phyloP scores from a whole-genome alignment of 2,329 filamentous ascomycete genomes.

The Chaetomium strumarium region DNA sequence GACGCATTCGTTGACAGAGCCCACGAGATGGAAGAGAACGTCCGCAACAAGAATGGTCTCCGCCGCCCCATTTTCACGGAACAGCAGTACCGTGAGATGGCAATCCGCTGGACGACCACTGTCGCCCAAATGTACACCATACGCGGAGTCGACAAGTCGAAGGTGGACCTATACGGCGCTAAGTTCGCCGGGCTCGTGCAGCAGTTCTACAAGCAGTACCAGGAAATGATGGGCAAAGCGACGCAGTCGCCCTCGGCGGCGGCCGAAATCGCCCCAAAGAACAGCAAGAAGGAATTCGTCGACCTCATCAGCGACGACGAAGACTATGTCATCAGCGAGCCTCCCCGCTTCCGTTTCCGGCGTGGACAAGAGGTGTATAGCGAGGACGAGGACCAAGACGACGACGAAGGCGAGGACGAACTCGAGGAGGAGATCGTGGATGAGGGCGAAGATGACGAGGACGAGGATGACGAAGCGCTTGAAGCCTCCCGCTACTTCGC shows the following conservation, averaged over 20 bases:
- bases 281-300: constrained; percentile 39
- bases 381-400: constrained; percentile 28
- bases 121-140: constrained; percentile 58
- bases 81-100: constrained; percentile 65
- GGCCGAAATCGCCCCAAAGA: constrained; percentile 10
- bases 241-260: constrained; percentile 3
- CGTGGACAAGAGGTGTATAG: background rate
- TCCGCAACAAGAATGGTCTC: constrained; percentile 54
- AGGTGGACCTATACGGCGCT: constrained; percentile 55
- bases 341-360: background rate
- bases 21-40: constrained; percentile 51
- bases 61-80: constrained; percentile 62
- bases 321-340: constrained; percentile 8
- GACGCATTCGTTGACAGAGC: constrained; percentile 59
- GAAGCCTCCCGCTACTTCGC: constrained; percentile 46
- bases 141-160: constrained; percentile 55
- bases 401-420: constrained; percentile 24
- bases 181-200: constrained; percentile 56
- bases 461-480: constrained; percentile 26
- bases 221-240: constrained; percentile 42
- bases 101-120: constrained; percentile 58
- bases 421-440: constrained; percentile 28
- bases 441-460: constrained; percentile 25
- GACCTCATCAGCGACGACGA: constrained; percentile 44
- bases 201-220: constrained; percentile 41